These are phyloP conservation scores for Daedaleopsis sinensis DNA, from an alignment of 768 basidiomycete genomes.

Conservation along the genomic window DNA sequence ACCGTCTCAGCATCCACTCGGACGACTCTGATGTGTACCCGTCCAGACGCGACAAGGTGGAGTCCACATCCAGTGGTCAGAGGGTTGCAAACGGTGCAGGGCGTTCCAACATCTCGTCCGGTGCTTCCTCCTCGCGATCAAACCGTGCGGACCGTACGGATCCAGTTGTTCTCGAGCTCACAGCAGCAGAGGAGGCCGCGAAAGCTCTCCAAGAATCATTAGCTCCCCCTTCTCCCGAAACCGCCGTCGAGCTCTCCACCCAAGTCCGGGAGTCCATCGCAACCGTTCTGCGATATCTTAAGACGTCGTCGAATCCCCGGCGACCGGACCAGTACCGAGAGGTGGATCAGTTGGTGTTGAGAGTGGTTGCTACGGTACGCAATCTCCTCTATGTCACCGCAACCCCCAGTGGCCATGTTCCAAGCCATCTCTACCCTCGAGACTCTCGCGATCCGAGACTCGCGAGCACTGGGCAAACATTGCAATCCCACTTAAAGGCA, in stretches of 20 bases:
- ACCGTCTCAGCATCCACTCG: conserved; percentile 69
- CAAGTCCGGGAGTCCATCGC: conserved; percentile 61
- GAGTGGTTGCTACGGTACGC: conserved; percentile 72
- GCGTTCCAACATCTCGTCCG: neutral
- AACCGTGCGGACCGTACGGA: conserved; percentile 23
- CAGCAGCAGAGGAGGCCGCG: conserved; percentile 69
- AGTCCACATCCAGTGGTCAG: conserved; percentile 20
- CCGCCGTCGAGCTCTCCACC: conserved; percentile 63
- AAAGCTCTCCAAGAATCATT: conserved; percentile 64
- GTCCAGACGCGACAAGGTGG: conserved; percentile 33
- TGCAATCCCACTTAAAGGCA: conserved; percentile 63
- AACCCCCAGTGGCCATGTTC: conserved; percentile 55
- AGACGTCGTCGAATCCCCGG: conserved; percentile 45
- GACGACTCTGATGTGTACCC: conserved; percentile 79
- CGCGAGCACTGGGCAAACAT: conserved; percentile 41
- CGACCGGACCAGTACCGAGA: conserved; percentile 55
- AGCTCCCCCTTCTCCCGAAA: conserved; percentile 57
- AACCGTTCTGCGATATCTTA: conserved; percentile 64
- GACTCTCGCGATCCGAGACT: conserved; percentile 49
- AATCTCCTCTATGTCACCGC: conserved; percentile 60
- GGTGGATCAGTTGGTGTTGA: conserved; percentile 65
- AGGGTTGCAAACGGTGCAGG: conserved; percentile 15
- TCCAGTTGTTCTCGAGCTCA: conserved; percentile 35
- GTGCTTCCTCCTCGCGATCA: conserved; percentile 1
- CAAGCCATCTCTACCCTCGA: conserved; percentile 53